Conservation (phyloP, 352 stramenopile species). For the Phytopythium ostracodes region DNA sequence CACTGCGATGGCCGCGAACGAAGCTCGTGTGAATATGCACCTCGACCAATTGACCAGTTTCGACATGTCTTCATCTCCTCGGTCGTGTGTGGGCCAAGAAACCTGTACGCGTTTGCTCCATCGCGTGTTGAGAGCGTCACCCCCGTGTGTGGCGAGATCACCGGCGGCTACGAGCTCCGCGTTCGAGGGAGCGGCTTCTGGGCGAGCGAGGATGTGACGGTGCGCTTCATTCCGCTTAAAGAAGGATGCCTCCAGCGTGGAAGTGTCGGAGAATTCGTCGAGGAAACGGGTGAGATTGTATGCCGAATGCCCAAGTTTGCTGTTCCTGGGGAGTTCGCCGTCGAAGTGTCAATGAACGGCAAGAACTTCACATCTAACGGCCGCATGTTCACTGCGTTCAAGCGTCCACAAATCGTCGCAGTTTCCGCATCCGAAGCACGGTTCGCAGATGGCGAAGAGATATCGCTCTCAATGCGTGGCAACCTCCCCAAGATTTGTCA, state of each 20-base stretch:
- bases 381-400: constrained; percentile 51
- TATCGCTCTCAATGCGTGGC: constrained; percentile 32
- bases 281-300: constrained; percentile 36
- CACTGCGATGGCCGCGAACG: constrained; percentile 22
- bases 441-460: constrained; percentile 25
- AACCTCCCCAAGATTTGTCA: constrained; percentile 32
- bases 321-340: constrained; percentile 47
- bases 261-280: constrained; percentile 38
- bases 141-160: constrained; percentile 49
- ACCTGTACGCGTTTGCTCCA: constrained; percentile 66
- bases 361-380: constrained; percentile 72
- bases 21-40: constrained; percentile 24
- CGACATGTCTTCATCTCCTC: constrained; percentile 26
- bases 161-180: constrained; percentile 50
- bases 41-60: constrained; percentile 35
- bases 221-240: constrained; percentile 64
- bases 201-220: constrained; percentile 68
- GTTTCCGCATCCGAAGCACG: constrained; percentile 42
- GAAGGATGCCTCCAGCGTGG: constrained; percentile 51
- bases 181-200: constrained; percentile 76
- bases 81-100: constrained; percentile 43
- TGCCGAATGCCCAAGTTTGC: constrained; percentile 69
- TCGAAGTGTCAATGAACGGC: constrained; percentile 79
- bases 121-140: constrained; percentile 35
- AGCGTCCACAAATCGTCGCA: constrained; percentile 26